A percentile compares a stretch with the other conserved stretches of the same genome.
These are phyloP conservation scores for Fusarium protoensiforme DNA, from an alignment of 2,329 filamentous ascomycete genomes.

Conservation along the genomic window DNA sequence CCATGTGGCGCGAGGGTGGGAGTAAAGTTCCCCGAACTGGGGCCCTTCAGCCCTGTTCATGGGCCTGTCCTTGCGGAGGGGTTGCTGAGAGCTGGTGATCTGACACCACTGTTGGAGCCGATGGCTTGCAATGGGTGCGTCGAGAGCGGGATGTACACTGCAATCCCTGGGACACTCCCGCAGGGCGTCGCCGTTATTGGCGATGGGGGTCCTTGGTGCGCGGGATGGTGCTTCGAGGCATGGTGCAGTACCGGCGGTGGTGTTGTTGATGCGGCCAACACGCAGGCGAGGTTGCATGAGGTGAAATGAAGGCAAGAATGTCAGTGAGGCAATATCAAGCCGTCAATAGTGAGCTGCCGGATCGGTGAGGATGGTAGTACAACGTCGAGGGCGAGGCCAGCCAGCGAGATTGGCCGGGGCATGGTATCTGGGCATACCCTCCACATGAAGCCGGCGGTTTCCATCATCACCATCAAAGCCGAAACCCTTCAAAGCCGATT, in stretches of 20 bases:
- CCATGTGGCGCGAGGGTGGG: not conserved
- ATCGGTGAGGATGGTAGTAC: not conserved
- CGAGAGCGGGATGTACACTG: not conserved
- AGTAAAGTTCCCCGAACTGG: not conserved
- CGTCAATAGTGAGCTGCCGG: not conserved
- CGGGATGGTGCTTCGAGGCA: not conserved
- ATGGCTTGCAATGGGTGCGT: not conserved
- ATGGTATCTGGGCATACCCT: not conserved
- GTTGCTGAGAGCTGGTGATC: not conserved
- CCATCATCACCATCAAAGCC: not conserved
- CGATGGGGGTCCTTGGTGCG: not conserved
- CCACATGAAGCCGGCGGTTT: not conserved
- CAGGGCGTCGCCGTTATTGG: not conserved
- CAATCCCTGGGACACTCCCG: not conserved
- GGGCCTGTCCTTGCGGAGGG: conserved; percentile 1
- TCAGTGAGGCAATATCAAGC: not conserved
- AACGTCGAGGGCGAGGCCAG: not conserved
- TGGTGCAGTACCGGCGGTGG: conserved; percentile 1
- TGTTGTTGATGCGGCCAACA: not conserved
- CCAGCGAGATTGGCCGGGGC: not conserved
- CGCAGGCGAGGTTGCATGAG: not conserved
- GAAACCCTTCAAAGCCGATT: not conserved
- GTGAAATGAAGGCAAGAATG: not conserved
- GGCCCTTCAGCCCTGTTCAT: conserved; percentile 2
- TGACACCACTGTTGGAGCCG: not conserved